A percentile compares a stretch with the other conserved stretches of the same genome.
Conservation (phyloP, 345 rosid genomes). For the Populus tremula region DNA sequence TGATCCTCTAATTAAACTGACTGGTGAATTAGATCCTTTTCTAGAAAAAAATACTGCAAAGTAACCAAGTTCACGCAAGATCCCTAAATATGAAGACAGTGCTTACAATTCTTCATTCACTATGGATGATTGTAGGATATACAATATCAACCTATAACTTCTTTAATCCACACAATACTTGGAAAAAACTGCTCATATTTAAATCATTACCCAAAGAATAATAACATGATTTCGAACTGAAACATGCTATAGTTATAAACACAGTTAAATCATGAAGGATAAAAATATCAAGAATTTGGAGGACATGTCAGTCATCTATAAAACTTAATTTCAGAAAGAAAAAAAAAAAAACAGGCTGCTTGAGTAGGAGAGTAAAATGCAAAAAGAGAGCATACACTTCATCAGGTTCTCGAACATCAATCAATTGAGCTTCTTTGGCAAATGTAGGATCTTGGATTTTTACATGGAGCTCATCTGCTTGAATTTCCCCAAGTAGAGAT, state of each 20-base stretch:
- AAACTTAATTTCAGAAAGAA: not conserved
- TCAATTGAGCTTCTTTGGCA: constrained; percentile 68
- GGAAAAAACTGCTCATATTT: not conserved
- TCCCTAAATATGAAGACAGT: too few relatives aligned
- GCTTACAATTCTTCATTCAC: not conserved
- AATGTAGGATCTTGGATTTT: constrained; percentile 79
- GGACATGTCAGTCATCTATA: not conserved
- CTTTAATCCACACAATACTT: not conserved
- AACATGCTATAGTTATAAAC: not conserved
- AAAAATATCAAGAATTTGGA: not conserved
- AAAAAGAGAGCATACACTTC: constrained; percentile 64
- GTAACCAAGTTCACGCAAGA: too few relatives aligned
- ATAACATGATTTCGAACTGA: not conserved
- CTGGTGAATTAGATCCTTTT: too few relatives aligned
- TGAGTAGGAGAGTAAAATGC: constrained; percentile 2
- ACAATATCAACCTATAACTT: not conserved
- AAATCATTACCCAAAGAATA: not conserved
- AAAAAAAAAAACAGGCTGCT: not conserved
- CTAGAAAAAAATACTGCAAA: too few relatives aligned
- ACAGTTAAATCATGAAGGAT: not conserved
- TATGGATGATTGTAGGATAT: not conserved
- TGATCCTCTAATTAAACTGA: too few relatives aligned
- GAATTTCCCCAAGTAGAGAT: constrained; percentile 50
- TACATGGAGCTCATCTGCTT: constrained; percentile 62
- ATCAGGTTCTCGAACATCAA: constrained; percentile 90